Evolutionary conservation across 2,329 filamentous ascomycete genomes (phyloP), one percentile per base, ranked within the genome.

Genomic region (Fusarium decemcellulare): DNA sequence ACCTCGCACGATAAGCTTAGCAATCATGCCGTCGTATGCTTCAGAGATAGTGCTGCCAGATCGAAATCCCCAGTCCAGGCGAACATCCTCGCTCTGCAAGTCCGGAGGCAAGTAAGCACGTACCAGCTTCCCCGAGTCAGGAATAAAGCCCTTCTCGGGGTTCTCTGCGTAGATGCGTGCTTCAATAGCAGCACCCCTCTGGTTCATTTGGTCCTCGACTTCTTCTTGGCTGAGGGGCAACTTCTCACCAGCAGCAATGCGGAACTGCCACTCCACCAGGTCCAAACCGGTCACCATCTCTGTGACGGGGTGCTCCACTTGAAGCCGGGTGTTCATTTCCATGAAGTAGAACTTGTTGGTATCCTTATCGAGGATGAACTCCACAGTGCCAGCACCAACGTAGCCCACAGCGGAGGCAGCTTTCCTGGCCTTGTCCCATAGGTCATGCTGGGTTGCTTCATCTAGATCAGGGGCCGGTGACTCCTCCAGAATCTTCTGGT

Each of bases 1-100:
- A 1, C 93, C 96, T 61, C 93, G 89, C 7, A 98, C 94, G 73
- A 99, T 99, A 55, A 99, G 88, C 82, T 99, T 99, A 46, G 96
- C 93, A 72, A 99, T 97, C 96, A 99, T 99, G 30, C 96, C 96
- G 74, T 99, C 96, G 80, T 99, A 99, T 58, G 96, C 93, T 62
- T 95, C 93, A 0, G 95, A 97, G 4, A 99, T 93, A 67, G 94
- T 93, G 77, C 97, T 95, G 29, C 96, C 96, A 72, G 94, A 87
- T 30, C 95, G 89, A 78, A 98, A 98, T 2, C 96, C 96, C 47
- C 95, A 94, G 76, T 99, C 96, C 70, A 99, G 94, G 42, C 96
- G 91, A 34, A 98, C 88, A 68, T 94, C 92, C 1, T 91, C 86
- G 39, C 55, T 72, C 29, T 72, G 89, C 87, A 7, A 87, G 83